Conservation (phyloP, 345 rosid genomes). For the Corymbia maculata region DNA sequence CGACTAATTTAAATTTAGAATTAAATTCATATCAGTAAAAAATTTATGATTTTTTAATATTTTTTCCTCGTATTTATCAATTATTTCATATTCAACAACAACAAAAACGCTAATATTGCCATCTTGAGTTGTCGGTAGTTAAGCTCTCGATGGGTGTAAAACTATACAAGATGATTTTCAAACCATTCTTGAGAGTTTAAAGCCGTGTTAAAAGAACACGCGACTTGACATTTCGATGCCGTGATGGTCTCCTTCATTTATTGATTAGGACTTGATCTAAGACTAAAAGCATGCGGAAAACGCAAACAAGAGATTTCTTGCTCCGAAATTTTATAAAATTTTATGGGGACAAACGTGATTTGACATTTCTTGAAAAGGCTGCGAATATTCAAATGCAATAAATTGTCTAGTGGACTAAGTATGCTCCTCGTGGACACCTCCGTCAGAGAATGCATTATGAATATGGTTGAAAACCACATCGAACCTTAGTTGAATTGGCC, state of each 20-base stretch:
- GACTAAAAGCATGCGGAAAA: background rate
- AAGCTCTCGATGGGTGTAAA: rapidly evolving
- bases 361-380: background rate
- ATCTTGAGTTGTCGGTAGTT: background rate
- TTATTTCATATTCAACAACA: no score
- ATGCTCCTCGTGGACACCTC: background rate
- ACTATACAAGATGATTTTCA: background rate
- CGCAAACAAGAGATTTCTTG: background rate
- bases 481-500: background rate
- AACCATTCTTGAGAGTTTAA: background rate
- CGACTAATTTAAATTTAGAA: no score
- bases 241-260: background rate
- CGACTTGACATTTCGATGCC: background rate
- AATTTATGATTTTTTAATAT: no score
- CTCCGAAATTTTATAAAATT: background rate
- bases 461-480: background rate
- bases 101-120: background rate
- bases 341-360: background rate
- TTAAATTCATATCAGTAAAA: no score
- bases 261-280: background rate
- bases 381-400: background rate
- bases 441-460: background rate
- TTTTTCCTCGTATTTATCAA: no score
- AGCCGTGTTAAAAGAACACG: background rate
- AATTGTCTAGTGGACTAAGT: background rate